These are phyloP conservation scores for Melanomma pulvis-pyrius DNA, from an alignment of 495 filamentous ascomycete genomes.

Conservation along the genomic window DNA sequence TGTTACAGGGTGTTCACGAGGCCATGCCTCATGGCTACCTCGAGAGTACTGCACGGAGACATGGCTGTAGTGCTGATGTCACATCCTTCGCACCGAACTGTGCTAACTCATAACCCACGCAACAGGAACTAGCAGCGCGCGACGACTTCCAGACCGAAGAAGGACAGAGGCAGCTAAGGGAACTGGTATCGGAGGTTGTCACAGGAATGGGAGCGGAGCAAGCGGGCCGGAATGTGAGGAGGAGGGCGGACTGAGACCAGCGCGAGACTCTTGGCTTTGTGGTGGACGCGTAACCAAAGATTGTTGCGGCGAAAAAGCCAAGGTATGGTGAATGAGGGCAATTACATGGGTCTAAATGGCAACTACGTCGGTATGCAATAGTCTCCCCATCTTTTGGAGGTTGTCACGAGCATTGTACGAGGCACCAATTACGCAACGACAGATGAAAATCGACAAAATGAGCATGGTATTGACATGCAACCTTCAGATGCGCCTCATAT, in stretches of 20 bases:
- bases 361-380: background rate
- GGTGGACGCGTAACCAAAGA: slow-evolving; percentile 9
- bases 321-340: background rate
- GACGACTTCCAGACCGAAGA: slow-evolving; percentile 50
- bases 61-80: background rate
- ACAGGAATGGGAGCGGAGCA: slow-evolving; percentile 38
- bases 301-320: background rate
- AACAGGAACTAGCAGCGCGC: slow-evolving; percentile 45
- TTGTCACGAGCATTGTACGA: background rate
- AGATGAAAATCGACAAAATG: background rate
- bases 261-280: background rate
- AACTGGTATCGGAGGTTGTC: slow-evolving; percentile 49
- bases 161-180: slow-evolving; percentile 46
- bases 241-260: slow-evolving; percentile 34
- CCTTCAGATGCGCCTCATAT: background rate
- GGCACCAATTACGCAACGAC: background rate
- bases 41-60: background rate
- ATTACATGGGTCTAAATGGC: slow-evolving; percentile 4
- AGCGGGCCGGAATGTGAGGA: slow-evolving; percentile 30
- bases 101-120: background rate
- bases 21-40: background rate
- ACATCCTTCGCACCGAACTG: background rate
- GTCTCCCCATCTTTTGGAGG: too few species aligned
- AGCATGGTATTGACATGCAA: slow-evolving; percentile 2
- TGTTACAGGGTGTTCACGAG: background rate